Evolutionary conservation across 2,329 filamentous ascomycete species (phyloP).

Genomic region (Corniculantispora saksenae): DNA sequence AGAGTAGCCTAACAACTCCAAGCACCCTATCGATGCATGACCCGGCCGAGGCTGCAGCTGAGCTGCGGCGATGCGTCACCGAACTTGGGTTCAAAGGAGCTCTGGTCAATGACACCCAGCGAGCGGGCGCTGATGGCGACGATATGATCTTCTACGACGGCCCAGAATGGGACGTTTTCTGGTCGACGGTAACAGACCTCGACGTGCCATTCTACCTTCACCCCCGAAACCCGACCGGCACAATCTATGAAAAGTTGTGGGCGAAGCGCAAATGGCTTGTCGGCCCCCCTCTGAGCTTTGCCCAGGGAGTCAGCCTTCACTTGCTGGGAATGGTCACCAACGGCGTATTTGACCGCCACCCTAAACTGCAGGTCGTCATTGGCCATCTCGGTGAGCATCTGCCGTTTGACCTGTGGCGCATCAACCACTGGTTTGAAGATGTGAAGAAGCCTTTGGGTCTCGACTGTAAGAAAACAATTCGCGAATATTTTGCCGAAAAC

Average conservation of each 20-base stretch:
- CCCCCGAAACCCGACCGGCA: slow-evolving; percentile 58
- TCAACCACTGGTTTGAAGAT: slow-evolving; percentile 58
- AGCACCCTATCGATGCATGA: slow-evolving; percentile 55
- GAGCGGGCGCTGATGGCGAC: slow-evolving; percentile 57
- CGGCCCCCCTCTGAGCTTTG: slow-evolving; percentile 60
- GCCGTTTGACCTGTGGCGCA: slow-evolving; percentile 51
- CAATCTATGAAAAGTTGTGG: slow-evolving; percentile 59
- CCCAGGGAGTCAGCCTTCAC: slow-evolving; percentile 60
- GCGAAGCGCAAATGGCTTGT: slow-evolving; percentile 60
- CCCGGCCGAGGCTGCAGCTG: slow-evolving; percentile 49
- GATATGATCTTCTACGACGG: slow-evolving; percentile 66
- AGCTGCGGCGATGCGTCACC: slow-evolving; percentile 54
- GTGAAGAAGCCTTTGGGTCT: slow-evolving; percentile 52
- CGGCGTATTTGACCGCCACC: slow-evolving; percentile 51
- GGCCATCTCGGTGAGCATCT: slow-evolving; percentile 52
- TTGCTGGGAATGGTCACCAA: slow-evolving; percentile 52
- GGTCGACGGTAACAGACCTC: slow-evolving; percentile 57
- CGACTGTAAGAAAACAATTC: slow-evolving; percentile 49
- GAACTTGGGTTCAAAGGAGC: slow-evolving; percentile 63
- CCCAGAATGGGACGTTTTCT: slow-evolving; percentile 62
- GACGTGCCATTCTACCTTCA: slow-evolving; percentile 67
- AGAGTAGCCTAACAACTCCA: no score
- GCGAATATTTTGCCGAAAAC: slow-evolving; percentile 56
- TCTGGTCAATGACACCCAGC: slow-evolving; percentile 63
- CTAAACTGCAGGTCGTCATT: slow-evolving; percentile 46